These are phyloP conservation scores for Ajuga reptans DNA, from an alignment of 305 asterid species.

Conservation along the genomic window DNA sequence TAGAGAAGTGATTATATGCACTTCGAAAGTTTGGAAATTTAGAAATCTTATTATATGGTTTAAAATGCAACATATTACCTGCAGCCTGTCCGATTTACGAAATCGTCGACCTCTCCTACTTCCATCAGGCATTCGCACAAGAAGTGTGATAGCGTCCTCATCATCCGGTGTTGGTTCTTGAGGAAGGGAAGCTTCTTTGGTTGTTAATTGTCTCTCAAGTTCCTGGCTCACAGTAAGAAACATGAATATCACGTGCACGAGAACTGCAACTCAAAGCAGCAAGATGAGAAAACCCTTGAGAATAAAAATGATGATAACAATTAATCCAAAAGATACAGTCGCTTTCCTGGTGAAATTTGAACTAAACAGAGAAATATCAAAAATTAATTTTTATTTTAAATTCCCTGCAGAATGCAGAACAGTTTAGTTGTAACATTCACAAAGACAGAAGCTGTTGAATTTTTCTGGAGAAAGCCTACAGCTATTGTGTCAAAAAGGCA, in stretches of 20 bases:
- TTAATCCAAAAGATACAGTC: background rate
- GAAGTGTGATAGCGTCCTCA: constrained; percentile 78
- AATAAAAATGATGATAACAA: background rate
- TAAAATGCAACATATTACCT: constrained; percentile 37
- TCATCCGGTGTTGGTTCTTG: constrained; percentile 73
- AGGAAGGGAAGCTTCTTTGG: constrained; percentile 90
- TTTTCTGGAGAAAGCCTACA: background rate
- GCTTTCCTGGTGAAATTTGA: background rate
- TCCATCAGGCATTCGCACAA: constrained; percentile 96
- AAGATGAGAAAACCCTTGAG: background rate
- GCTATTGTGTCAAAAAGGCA: background rate
- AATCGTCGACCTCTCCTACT: constrained; percentile 90
- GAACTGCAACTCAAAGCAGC: background rate
- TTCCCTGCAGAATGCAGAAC: background rate
- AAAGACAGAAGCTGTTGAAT: background rate
- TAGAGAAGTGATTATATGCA: background rate
- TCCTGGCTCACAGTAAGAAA: constrained; percentile 45
- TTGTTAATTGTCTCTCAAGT: constrained; percentile 72
- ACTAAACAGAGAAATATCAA: background rate
- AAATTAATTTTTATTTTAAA: background rate
- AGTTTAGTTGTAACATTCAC: background rate
- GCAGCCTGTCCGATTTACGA: constrained; percentile 72
- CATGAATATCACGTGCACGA: background rate
- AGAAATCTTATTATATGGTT: too few relatives aligned
- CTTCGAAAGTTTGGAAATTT: background rate